These are phyloP conservation scores for Pichia inconspicua DNA, from an alignment of 1,139 yeast species.

Conservation along the genomic window DNA sequence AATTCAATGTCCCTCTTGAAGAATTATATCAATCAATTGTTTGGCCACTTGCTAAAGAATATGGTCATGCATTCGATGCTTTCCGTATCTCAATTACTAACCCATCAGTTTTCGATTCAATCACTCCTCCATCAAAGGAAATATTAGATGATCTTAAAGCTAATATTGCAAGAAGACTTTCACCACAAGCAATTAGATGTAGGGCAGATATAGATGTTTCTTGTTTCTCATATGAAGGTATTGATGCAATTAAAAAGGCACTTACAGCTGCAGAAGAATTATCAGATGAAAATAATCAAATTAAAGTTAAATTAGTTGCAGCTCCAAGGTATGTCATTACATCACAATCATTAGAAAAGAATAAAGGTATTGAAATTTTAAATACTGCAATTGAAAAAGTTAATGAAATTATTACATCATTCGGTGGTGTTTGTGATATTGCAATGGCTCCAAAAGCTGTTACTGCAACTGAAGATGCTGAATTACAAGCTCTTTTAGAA, in stretches of 20 bases:
- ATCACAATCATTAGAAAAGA: slow-evolving; percentile 87
- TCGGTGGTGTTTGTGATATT: slow-evolving; percentile 84
- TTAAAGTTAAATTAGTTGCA: slow-evolving; percentile 91
- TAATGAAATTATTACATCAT: slow-evolving; percentile 55
- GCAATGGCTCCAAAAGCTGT: slow-evolving; percentile 99
- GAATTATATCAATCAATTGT: slow-evolving; percentile 80
- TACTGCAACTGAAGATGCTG: slow-evolving; percentile 97
- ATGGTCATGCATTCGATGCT: slow-evolving; percentile 96
- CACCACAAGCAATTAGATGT: slow-evolving; percentile 96
- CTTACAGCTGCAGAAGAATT: slow-evolving; percentile 78
- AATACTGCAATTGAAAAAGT: slow-evolving; percentile 75
- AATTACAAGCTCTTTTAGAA: slow-evolving; percentile 87
- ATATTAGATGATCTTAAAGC: slow-evolving; percentile 73
- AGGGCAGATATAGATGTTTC: slow-evolving; percentile 98
- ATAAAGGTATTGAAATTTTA: slow-evolving; percentile 72
- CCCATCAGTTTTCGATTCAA: slow-evolving; percentile 74
- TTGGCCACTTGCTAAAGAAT: slow-evolving; percentile 95
- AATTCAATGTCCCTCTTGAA: slow-evolving; percentile 82
- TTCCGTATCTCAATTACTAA: slow-evolving; percentile 94
- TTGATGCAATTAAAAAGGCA: slow-evolving; percentile 91
- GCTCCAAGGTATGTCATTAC: slow-evolving; percentile 95
- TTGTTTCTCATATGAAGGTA: slow-evolving; percentile 95
- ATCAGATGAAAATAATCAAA: slow-evolving; percentile 75
- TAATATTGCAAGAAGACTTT: slow-evolving; percentile 86
- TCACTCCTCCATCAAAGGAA: slow-evolving; percentile 53